Conservation (phyloP, 768 basidiomycete species). For the Favolaschia claudopus region DNA sequence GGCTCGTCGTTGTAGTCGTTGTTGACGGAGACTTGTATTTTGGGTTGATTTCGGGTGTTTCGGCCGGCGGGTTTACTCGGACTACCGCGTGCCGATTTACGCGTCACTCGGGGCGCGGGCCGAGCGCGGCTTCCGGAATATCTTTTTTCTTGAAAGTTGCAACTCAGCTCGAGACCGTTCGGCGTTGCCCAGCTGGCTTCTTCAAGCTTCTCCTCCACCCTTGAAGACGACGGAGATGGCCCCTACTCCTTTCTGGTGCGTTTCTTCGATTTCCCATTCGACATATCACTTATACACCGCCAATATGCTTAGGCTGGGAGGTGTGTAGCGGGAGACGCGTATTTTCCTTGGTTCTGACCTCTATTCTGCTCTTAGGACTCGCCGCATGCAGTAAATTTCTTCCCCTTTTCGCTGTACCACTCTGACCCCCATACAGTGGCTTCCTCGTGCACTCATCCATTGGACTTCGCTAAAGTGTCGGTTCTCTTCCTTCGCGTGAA, state of each 20-base stretch:
- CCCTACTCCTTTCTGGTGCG: conserved; percentile 58
- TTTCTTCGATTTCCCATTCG: conserved; percentile 15
- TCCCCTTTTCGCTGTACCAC: conserved; percentile 1
- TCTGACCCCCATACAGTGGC: conserved; percentile 61
- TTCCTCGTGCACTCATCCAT: conserved; percentile 80
- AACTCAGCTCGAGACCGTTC: too few relatives aligned
- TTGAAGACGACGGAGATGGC: conserved; percentile 29
- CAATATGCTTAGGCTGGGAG: conserved; percentile 67
- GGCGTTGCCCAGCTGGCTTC: conserved; percentile 28
- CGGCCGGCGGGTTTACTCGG: too few relatives aligned
- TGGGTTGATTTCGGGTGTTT: too few relatives aligned
- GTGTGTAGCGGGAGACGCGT: conserved; percentile 41
- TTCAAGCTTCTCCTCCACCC: too few relatives aligned
- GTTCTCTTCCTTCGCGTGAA: conserved; percentile 30
- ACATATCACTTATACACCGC: conserved; percentile 15
- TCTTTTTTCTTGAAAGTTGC: too few relatives aligned
- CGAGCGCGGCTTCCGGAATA: too few relatives aligned
- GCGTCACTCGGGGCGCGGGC: too few relatives aligned
- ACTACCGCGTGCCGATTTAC: too few relatives aligned
- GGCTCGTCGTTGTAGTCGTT: too few relatives aligned
- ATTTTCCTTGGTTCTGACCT: conserved; percentile 18
- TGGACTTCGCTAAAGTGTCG: conserved; percentile 88
- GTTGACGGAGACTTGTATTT: too few relatives aligned
- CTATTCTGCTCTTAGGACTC: conserved; percentile 49
- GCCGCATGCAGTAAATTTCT: conserved; percentile 66